Base-by-base conservation (phyloP, 2,329 filamentous ascomycete genomes). In the Colletotrichum graminicola region DNA sequence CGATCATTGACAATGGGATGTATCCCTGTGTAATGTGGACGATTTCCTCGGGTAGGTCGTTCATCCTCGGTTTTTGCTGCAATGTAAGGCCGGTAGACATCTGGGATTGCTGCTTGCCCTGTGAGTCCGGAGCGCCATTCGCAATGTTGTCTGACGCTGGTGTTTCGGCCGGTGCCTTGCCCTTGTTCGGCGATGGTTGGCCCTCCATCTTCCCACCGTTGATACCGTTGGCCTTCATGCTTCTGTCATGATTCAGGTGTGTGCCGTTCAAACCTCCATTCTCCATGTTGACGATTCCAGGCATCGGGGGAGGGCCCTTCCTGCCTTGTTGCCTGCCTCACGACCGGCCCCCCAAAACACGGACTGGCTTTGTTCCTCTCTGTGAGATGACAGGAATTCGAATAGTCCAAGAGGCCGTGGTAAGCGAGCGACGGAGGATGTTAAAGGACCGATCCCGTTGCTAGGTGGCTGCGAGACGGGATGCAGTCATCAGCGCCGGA, bases 11-110 rank as follows among this genome's bases (percentile, higher is more conserved):
- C 26, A 98, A 86, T 5, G 94, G 91, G 67, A 95, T 87, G 79
- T 94, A 97, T 43, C 90, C 91, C 68, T 91, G 85, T 0, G 91
- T 91, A 70, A 97, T 92, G 77, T 97, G 94, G 47, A 84, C 81
- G 47, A 92, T 89, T 77, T 90, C 88, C 69, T 88, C 86, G 14
- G 89, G 89, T 1, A 90, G 80, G 72, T 90, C 85, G 76, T 89
- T 88, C 83, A 90, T 87, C 71, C 83, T 65, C 60, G 71, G 54
- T 43, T 66, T 64, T 36, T 57, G 69, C 51, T 73, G 72, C 23
- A 72, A 41, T 4, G 72, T 64, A 16, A 69, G 60, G 21, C 67
- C 67, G 12, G 62, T 71, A 14, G 57, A 62, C 57, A 70, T 55
- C 43, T 72, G 70, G n/a, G 67, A 18, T 34, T 72, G 72, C 51